Conservation (phyloP, 1,284 basidiomycete species). For the Pseudozyma pruni region DNA sequence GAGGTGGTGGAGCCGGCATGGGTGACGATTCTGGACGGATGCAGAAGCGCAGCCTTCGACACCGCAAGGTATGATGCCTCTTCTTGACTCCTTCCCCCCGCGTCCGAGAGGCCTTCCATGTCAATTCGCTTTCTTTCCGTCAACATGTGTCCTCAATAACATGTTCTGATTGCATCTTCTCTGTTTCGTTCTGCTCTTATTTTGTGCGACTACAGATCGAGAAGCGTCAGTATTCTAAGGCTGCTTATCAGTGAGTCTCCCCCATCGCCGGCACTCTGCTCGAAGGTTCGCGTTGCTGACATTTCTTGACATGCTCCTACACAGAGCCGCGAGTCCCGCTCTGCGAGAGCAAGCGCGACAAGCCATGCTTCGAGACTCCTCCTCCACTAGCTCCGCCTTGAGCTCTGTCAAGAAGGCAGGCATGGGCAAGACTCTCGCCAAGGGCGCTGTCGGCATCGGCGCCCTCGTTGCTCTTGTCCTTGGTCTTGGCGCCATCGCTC, state of each 20-base stretch:
- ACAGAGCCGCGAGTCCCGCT: constrained; percentile 18
- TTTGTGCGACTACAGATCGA: constrained; percentile 19
- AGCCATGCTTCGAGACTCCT: constrained; percentile 1
- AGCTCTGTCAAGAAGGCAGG: background rate
- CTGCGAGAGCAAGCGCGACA: constrained; percentile 12
- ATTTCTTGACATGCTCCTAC: background rate
- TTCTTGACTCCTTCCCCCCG: background rate
- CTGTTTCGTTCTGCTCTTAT: background rate
- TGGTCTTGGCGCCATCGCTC: constrained; percentile 16
- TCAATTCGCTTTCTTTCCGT: background rate
- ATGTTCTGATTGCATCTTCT: constrained; percentile 10
- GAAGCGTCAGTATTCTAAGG: constrained; percentile 6
- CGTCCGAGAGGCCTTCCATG: background rate
- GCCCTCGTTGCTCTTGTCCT: constrained; percentile 9
- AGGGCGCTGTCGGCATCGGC: constrained; percentile 5
- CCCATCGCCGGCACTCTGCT: too few species aligned
- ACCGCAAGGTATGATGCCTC: constrained; percentile 37
- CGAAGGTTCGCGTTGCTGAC: too few species aligned
- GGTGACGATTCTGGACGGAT: constrained; percentile 12
- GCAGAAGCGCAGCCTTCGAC: constrained; percentile 25
- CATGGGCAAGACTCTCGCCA: background rate
- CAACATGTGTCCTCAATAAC: background rate
- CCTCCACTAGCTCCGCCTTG: background rate
- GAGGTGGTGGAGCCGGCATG: background rate
- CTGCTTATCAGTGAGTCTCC: constrained; percentile 18